These are phyloP conservation scores for Amaranthus hypochondriacus DNA, from an alignment of 148 eudicot genomes.

Conservation along the genomic window DNA sequence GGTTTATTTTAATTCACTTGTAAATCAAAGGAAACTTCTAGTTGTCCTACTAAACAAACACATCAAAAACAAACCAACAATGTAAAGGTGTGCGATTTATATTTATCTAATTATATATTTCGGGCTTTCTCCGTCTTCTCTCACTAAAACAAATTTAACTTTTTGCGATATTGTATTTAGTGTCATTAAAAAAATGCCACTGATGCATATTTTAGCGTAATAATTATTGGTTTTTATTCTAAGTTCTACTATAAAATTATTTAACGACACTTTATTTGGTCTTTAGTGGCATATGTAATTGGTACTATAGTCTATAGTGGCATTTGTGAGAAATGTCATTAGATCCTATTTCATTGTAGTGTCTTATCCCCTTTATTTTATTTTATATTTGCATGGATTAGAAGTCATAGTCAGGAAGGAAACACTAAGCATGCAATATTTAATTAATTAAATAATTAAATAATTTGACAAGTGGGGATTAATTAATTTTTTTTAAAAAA, in stretches of 20 bases:
- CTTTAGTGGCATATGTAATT: conserved; percentile 1
- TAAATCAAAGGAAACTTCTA: conserved; percentile 32
- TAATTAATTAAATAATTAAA: neutral
- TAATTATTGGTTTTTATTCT: too few species aligned
- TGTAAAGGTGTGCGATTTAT: conserved; percentile 23
- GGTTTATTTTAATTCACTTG: conserved; percentile 22
- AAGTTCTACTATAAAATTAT: too few species aligned
- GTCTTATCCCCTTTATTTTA: neutral
- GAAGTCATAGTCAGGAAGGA: conserved; percentile 4
- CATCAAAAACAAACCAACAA: conserved; percentile 12
- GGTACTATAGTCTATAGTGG: too few species aligned
- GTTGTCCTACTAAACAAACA: conserved; percentile 1
- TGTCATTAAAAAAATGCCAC: too few species aligned
- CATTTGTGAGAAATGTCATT: too few species aligned
- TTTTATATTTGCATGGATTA: conserved; percentile 16
- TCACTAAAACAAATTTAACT: too few species aligned
- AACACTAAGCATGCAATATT: neutral
- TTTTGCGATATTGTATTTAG: too few species aligned
- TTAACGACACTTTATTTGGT: neutral
- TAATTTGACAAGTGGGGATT: conserved; percentile 14
- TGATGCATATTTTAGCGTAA: too few species aligned
- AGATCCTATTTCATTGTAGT: too few species aligned
- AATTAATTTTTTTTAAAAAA: conserved; percentile 1
- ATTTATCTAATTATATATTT: conserved; percentile 21
- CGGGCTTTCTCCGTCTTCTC: conserved; percentile 11